Evolutionary conservation across 1,284 basidiomycete species (phyloP).

Genomic region (Golubevia sp.): DNA sequence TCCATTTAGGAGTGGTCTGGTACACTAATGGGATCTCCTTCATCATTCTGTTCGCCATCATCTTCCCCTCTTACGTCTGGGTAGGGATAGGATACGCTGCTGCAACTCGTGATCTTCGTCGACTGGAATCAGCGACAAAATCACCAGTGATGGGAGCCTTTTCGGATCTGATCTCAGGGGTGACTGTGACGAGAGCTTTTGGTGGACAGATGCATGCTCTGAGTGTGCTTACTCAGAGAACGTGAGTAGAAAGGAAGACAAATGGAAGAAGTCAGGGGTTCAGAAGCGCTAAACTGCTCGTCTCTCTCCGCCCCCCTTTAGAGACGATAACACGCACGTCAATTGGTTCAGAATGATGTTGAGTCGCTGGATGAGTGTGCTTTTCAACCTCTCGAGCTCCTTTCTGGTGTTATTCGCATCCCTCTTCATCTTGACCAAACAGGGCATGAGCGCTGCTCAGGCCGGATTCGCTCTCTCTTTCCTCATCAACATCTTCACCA

Average conservation of each 20-base stretch:
- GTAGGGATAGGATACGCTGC: neutral
- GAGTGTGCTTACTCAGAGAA: neutral
- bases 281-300: neutral
- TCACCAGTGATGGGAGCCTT: neutral
- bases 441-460: neutral
- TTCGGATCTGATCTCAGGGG: neutral
- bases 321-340: neutral
- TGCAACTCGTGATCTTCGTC: neutral
- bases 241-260: neutral
- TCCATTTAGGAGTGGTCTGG: neutral
- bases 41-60: neutral
- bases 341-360: neutral
- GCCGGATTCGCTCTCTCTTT: neutral
- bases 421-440: neutral
- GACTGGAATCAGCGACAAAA: neutral
- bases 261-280: too few relatives aligned
- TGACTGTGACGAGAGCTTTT: neutral
- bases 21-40: neutral
- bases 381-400: neutral
- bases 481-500: neutral
- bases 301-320: neutral
- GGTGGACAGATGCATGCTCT: neutral
- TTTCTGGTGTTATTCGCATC: neutral
- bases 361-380: neutral
- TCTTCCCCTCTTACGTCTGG: neutral